Base-by-base conservation (phyloP, 148 eudicot genomes). In the Fagopyrum tataricum region DNA sequence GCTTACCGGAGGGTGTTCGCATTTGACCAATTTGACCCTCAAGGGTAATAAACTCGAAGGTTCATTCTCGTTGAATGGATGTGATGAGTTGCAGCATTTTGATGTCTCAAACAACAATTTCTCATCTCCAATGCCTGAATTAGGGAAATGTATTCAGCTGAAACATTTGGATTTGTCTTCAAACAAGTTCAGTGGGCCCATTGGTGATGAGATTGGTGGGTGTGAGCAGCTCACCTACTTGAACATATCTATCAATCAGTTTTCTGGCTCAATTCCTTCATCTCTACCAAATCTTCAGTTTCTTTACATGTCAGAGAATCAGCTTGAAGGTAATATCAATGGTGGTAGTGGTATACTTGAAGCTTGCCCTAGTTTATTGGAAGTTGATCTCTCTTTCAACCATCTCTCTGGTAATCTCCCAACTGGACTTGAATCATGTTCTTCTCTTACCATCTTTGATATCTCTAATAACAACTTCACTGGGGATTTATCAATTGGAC, bases 21-120 rank as follows among this genome's bases (percentile, higher is more conserved):
- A 71, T 66, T 79, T 93, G 37, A 74, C 52, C 53, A 5, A 76
- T 20, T 76, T 93, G 37, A 83, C 85, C 20, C 14, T 91, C 64
- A 89, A 82, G 80, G 90, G 84, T 9, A 93, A 93, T 74, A 85
- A 80, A 49, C 44, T 90, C 2, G 73, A 78, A 11, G 98, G 96
- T 31, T 47, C 78, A 15, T 72, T 89, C 43, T 81, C 83, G 0
- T 53, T 84, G 5, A 23, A 74, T 6, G 82, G 79, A 24, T 93
- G 96, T 58, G 58, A 67, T 31, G 78, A 52, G 17, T 81, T 93
- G 79, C 75, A 74, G 72, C 31, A 72, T 46, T 83, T 93, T 39
- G 98, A 90, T 82, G 80, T 90, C 69, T 93, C 98, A 1, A 55
- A 62, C 1, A 93, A 93, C 73, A 90, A 93, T 70, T 78, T 93